Conservation (phyloP, 2,329 filamentous ascomycete genomes). For the Microdochium nivale region DNA sequence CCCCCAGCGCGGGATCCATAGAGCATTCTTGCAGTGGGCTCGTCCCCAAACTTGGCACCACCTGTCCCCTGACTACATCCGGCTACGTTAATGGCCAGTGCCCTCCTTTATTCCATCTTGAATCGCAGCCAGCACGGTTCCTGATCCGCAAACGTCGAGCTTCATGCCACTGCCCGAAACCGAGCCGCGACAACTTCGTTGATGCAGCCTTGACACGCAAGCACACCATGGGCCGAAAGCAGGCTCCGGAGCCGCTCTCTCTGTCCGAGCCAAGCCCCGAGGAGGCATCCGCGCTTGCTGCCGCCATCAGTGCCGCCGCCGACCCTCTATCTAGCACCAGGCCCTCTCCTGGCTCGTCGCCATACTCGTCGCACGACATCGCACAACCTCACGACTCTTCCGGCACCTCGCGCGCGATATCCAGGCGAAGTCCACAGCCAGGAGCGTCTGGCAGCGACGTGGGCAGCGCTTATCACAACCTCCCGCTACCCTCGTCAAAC, state of each 20-base stretch:
- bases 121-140: not conserved
- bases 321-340: constrained; percentile 9
- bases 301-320: constrained; percentile 20
- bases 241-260: constrained; percentile 48
- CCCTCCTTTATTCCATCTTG: not conserved
- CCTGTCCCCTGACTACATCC: not conserved
- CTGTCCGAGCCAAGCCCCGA: constrained; percentile 29
- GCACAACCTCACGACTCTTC: not conserved
- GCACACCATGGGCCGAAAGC: constrained; percentile 46
- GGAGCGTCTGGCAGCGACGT: not conserved
- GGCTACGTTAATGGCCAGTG: not conserved
- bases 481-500: constrained; percentile 16
- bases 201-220: not conserved
- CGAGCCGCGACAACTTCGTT: not conserved
- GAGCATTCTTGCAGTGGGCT: not conserved
- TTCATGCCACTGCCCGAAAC: no score
- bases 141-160: no score
- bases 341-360: not conserved
- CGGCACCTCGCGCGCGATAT: not conserved
- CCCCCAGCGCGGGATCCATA: not conserved
- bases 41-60: not conserved
- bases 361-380: not conserved
- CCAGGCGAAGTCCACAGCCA: not conserved
- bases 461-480: constrained; percentile 13
- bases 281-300: constrained; percentile 22